Evolutionary conservation across 768 basidiomycete species (phyloP).

Genomic region (Wakefieldia striispora): DNA sequence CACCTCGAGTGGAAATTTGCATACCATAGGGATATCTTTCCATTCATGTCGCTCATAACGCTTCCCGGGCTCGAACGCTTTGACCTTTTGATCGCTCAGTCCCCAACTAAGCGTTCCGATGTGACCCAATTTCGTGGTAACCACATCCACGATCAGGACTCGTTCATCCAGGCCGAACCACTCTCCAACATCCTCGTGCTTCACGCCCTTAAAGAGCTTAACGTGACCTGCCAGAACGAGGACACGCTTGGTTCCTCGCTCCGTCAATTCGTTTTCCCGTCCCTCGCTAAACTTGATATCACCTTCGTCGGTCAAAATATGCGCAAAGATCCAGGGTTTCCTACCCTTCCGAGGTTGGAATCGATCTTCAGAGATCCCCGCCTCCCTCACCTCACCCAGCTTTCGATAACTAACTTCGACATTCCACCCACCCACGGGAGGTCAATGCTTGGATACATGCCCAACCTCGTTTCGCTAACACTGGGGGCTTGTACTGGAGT

Average conservation of each 20-base stretch:
- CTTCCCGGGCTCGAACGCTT: conserved; percentile 42
- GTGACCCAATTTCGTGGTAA: conserved; percentile 29
- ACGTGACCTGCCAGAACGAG: conserved; percentile 40
- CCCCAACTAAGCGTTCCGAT: conserved; percentile 28
- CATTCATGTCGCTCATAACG: conserved; percentile 41
- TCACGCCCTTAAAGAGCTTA: conserved; percentile 39
- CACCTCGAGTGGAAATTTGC: conserved; percentile 50
- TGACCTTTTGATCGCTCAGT: conserved; percentile 43
- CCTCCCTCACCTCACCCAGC: conserved; percentile 46
- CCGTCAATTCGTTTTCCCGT: conserved; percentile 44
- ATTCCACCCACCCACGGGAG: conserved; percentile 39
- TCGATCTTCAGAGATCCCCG: conserved; percentile 57
- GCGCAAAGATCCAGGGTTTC: conserved; percentile 22
- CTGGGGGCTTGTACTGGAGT: conserved; percentile 47
- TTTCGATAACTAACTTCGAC: conserved; percentile 48
- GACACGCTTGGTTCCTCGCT: conserved; percentile 39
- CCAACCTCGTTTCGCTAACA: conserved; percentile 45
- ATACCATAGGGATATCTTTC: conserved; percentile 39
- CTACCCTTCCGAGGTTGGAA: conserved; percentile 47
- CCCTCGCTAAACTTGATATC: conserved; percentile 45
- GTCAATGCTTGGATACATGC: conserved; percentile 52
- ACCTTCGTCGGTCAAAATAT: conserved; percentile 34
- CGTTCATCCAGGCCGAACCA: conserved; percentile 28
- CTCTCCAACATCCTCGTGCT: conserved; percentile 29
- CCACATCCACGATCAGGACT: conserved; percentile 28